Conservation (phyloP, 257 asterid genomes). For the Lithospermum erythrorhizon region DNA sequence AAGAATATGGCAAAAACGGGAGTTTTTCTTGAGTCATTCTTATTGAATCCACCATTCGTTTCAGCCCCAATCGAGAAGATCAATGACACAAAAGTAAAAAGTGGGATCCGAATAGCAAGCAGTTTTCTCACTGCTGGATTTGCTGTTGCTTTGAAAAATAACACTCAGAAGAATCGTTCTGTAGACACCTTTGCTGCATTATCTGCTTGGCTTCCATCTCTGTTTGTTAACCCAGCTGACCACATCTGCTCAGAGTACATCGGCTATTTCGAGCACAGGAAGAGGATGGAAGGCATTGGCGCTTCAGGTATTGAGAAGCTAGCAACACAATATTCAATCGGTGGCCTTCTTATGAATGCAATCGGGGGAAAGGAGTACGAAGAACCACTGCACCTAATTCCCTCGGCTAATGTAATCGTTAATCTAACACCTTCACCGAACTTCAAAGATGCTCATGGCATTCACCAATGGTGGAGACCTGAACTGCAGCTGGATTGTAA, state of each 20-base stretch:
- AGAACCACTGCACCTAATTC: constrained; percentile 77
- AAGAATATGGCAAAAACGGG: constrained; percentile 69
- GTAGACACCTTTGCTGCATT: constrained; percentile 39
- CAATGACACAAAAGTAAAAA: constrained; percentile 56
- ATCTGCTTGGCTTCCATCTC: constrained; percentile 39
- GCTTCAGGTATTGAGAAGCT: not conserved
- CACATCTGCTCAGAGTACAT: constrained; percentile 16
- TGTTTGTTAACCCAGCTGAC: not conserved
- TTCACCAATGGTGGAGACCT: constrained; percentile 92
- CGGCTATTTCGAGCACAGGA: constrained; percentile 4
- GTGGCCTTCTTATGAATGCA: constrained; percentile 2
- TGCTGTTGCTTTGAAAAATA: constrained; percentile 63
- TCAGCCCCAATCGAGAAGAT: constrained; percentile 91
- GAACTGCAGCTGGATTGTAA: constrained; percentile 42
- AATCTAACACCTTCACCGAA: constrained; percentile 37
- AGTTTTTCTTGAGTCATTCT: constrained; percentile 48
- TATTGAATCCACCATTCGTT: constrained; percentile 81
- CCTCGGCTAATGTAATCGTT: constrained; percentile 59
- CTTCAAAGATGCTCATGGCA: constrained; percentile 84
- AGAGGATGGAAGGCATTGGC: constrained; percentile 1
- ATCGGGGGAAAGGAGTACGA: constrained; percentile 14
- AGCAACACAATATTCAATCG: constrained; percentile 4
- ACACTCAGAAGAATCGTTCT: constrained; percentile 22
- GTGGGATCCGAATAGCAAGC: constrained; percentile 70
- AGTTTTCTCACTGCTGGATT: constrained; percentile 89